Evolutionary conservation across 2,329 filamentous ascomycete species (phyloP), one percentile per base, ranked within the genome.

Genomic region (Colletotrichum navitas): DNA sequence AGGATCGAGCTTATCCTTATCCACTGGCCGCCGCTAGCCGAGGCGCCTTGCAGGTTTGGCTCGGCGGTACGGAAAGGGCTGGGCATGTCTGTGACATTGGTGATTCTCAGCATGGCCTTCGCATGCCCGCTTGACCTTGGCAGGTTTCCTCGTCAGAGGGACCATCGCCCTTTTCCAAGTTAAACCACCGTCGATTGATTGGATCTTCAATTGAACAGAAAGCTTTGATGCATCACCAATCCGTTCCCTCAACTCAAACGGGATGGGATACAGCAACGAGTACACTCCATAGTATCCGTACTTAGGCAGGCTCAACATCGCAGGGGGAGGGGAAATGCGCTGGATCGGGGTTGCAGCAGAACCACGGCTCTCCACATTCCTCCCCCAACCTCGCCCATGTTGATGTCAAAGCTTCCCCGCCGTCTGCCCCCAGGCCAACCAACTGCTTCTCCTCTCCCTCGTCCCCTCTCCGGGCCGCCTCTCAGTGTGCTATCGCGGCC

Each of bases 381-480:
- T 59, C 58, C 66, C 60, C 66, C 64, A 63, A 39, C 43, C 58
- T 62, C 52, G 56, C 51, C 64, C 29, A 39, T 52, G 47, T 47
- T 54, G 18, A 55, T 43, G 52, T 60, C 65, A 58, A 63, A 71
- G 68, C 68, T 71, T 45, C 68, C 68, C 65, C 65, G 68, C 68
- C 65, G 45, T n/a, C 52, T 49, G 68, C 68, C 68, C 68, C 68
- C 68, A 64, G 32, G 59, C 68, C 68, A 59, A 26, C 34, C 34
- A 71, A 41, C 52, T 55, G 52, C 32, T 55, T 55, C 51, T 54
- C 51, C 51, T 54, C 10, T 12, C 21, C n/a, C 49, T 34, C 29
- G 51, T 54, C 51, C 51, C 49, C 49, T 52, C 49, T 52, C 26
- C 18, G 52, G 16, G 54, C 54, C 26, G 32, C 29, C 43, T 47